These are phyloP conservation scores for Bryopsis sp. DNA, from an alignment of 139 green algal genomes.

Conservation along the genomic window DNA sequence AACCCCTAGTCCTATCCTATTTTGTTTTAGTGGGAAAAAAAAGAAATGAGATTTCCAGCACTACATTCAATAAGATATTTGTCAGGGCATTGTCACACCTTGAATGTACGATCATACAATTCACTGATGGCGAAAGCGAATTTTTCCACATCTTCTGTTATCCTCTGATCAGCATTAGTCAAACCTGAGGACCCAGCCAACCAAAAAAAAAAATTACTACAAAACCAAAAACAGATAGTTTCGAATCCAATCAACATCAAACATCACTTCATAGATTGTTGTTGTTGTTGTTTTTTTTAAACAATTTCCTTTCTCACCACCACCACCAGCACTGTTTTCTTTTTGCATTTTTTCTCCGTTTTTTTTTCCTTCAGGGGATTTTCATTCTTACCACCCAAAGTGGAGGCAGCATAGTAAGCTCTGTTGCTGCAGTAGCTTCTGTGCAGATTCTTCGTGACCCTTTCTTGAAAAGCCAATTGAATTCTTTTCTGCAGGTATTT, in stretches of 20 bases:
- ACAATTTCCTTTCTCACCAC: no score
- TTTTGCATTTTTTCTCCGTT: no score
- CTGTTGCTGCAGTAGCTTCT: slow-evolving; percentile 73
- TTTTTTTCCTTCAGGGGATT: not conserved
- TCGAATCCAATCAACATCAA: no score
- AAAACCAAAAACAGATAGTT: no score
- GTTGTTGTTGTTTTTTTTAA: no score
- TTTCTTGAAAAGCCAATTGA: slow-evolving; percentile 53
- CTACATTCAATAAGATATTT: no score
- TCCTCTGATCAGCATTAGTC: slow-evolving; percentile 84
- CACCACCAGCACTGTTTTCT: no score
- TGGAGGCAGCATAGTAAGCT: slow-evolving; percentile 84
- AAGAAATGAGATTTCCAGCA: no score
- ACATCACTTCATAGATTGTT: no score
- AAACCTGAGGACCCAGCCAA: slow-evolving; percentile 56
- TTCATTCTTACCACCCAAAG: slow-evolving; percentile 49
- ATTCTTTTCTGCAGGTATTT: slow-evolving; percentile 92
- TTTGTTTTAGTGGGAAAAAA: no score
- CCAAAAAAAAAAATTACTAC: no score
- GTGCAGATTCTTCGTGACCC: slow-evolving; percentile 70
- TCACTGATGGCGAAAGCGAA: slow-evolving; percentile 74
- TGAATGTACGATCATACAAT: slow-evolving; percentile 90
- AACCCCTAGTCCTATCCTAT: no score
- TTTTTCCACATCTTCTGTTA: slow-evolving; percentile 92
- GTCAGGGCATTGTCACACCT: slow-evolving; percentile 26